These are phyloP conservation scores for Huntiella omanensis DNA, from an alignment of 2,329 filamentous ascomycete species.

Conservation along the genomic window DNA sequence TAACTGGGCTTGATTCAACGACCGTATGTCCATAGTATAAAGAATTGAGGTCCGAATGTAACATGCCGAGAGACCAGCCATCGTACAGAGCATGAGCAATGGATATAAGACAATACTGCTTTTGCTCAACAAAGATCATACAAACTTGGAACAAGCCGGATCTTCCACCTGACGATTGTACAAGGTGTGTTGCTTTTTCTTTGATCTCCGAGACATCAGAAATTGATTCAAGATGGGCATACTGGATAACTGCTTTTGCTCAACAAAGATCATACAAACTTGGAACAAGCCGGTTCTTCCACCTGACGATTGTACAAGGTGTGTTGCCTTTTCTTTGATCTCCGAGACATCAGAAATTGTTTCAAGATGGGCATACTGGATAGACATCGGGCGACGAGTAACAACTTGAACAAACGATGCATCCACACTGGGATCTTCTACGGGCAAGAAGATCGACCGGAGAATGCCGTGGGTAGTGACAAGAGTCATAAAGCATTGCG, in stretches of 20 bases:
- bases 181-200: conserved; percentile 20
- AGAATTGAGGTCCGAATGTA: conserved; percentile 51
- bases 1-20: conserved; percentile 26
- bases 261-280: conserved; percentile 23
- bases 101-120: conserved; percentile 39
- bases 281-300: conserved; percentile 28
- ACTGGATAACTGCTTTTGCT: conserved; percentile 19
- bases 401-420: conserved; percentile 32
- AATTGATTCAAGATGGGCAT: neutral
- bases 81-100: conserved; percentile 81
- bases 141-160: conserved; percentile 30
- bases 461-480: conserved; percentile 48
- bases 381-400: conserved; percentile 12
- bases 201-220: conserved; percentile 16
- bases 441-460: conserved; percentile 50
- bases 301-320: conserved; percentile 19
- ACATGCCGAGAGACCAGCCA: conserved; percentile 58
- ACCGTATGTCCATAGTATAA: conserved; percentile 34
- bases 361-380: neutral
- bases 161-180: conserved; percentile 19
- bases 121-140: conserved; percentile 19
- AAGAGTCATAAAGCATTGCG: conserved; percentile 41
- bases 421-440: conserved; percentile 40
- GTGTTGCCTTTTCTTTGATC: conserved; percentile 21
- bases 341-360: neutral